These are phyloP conservation scores for Vaccinium darrowii DNA, from an alignment of 148 eudicot species.

Conservation along the genomic window DNA sequence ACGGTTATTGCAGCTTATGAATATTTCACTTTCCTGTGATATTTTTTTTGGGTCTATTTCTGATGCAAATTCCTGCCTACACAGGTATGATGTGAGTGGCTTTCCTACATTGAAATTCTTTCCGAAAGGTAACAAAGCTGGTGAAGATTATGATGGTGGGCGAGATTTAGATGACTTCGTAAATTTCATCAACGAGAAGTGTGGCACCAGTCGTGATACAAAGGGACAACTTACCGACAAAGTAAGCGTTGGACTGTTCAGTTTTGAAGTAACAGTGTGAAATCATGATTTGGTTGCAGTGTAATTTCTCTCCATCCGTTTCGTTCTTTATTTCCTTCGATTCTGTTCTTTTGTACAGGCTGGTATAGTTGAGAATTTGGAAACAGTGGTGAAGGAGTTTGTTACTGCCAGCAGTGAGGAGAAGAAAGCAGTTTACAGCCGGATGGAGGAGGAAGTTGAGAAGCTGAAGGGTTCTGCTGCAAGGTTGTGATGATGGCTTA, in stretches of 20 bases:
- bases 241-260: slow-evolving; percentile 29
- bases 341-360: slow-evolving; percentile 47
- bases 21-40: background rate
- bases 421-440: slow-evolving; percentile 57
- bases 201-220: slow-evolving; percentile 86
- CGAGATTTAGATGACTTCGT: slow-evolving; percentile 82
- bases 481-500: slow-evolving; percentile 40
- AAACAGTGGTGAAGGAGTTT: slow-evolving; percentile 74
- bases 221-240: slow-evolving; percentile 74
- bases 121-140: slow-evolving; percentile 87
- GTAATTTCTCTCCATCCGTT: background rate
- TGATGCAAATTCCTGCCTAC: slow-evolving; percentile 21
- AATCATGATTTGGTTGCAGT: background rate
- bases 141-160: slow-evolving; percentile 93
- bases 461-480: slow-evolving; percentile 84
- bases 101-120: slow-evolving; percentile 91
- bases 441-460: slow-evolving; percentile 72
- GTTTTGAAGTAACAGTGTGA: background rate
- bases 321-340: background rate
- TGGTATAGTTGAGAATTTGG: slow-evolving; percentile 63
- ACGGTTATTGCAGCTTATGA: background rate
- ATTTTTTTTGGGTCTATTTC: background rate
- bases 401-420: slow-evolving; percentile 62
- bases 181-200: slow-evolving; percentile 78
- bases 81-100: slow-evolving; percentile 91